Base-by-base conservation (phyloP, 768 basidiomycete species). In the Pisolithus sp. region DNA sequence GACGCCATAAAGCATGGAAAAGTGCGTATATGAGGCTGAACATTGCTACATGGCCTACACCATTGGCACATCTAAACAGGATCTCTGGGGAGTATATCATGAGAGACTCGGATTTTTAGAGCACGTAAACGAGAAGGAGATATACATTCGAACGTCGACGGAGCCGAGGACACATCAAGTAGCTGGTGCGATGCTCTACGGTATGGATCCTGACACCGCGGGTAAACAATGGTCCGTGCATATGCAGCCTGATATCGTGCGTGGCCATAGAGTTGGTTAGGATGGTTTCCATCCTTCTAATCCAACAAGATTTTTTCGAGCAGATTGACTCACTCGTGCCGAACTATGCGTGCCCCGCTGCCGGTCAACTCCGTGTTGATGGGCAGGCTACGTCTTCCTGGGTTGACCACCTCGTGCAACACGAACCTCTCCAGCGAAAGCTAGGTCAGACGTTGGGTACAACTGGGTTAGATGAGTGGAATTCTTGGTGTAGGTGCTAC, bases 311-410 rank as follows among this genome's bases (percentile, higher is more conserved):
- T 10, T 4, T 9, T 36, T 18, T 36, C 31, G 10, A 17, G 23
- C 31, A 78, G 76, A 77, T 79, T 8, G 77, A 79, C 51, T 74
- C 75, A 1, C 58, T 79, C 10, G 69, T 74, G 4, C 76, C 76
- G 3, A 68, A 60, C 34, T 79, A 78, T 51, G 46, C 60, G 2
- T 78, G 77, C 55, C 74, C 74, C 3, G 66, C 61, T 2, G 76
- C 76, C 7, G 53, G 70, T 24, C 57, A 61, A 12, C 60, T 78
- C 24, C 71, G 76, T 13, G 50, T 64, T 36, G 70, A 68, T 0
- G 75, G 66, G 54, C 74, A 78, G 48, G 71, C 69, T 7, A 72
- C 75, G 10, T 70, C 76, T 3, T 69, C 69, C 0, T 78, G 77
- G 76, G 73, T 66, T 7, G 67, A 74, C 48, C 77, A 78, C 56